Percentiles rank a stretch among this genome's conserved stretches.
These are phyloP conservation scores for Mucor mucedo DNA, from an alignment of 371 early-diverging fungal genomes.

Conservation along the genomic window DNA sequence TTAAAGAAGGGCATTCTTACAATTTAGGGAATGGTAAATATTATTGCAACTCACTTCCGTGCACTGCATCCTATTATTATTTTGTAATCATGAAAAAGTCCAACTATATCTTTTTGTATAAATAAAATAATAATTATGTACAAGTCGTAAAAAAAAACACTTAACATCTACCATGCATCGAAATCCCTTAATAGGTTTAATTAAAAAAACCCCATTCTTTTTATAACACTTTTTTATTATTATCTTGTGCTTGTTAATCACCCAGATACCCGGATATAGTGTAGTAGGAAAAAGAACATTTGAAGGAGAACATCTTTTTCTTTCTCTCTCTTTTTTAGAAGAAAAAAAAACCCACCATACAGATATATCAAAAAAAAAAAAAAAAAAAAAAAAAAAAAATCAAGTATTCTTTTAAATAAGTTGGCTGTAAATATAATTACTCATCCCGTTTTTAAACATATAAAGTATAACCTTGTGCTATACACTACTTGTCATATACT, in stretches of 20 bases:
- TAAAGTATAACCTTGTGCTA: background rate
- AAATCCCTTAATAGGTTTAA: slow-evolving; percentile 17
- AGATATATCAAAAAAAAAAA: background rate
- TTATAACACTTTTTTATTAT: slow-evolving; percentile 3
- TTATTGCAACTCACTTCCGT: slow-evolving; percentile 9
- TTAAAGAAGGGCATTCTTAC: background rate
- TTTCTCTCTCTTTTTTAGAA: background rate
- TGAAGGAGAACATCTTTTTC: background rate
- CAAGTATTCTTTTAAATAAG: slow-evolving; percentile 23
- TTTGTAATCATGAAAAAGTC: background rate
- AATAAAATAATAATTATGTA: slow-evolving; percentile 5
- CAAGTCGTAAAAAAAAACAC: slow-evolving; percentile 4
- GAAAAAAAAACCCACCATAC: background rate
- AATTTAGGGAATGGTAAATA: slow-evolving; percentile 1
- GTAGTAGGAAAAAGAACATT: too few relatives aligned
- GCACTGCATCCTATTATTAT: slow-evolving; percentile 8
- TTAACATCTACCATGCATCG: slow-evolving; percentile 1
- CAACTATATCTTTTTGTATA: background rate
- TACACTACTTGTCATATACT: background rate
- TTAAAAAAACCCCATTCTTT: slow-evolving; percentile 8
- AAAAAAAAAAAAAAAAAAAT: slow-evolving; percentile 2
- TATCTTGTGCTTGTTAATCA: background rate
- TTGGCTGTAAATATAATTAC: slow-evolving; percentile 22
- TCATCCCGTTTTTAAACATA: slow-evolving; percentile 2
- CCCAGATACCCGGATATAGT: slow-evolving; percentile 19